Evolutionary conservation across 2,329 filamentous ascomycete genomes (phyloP).

Genomic region (Apiospora koreana): DNA sequence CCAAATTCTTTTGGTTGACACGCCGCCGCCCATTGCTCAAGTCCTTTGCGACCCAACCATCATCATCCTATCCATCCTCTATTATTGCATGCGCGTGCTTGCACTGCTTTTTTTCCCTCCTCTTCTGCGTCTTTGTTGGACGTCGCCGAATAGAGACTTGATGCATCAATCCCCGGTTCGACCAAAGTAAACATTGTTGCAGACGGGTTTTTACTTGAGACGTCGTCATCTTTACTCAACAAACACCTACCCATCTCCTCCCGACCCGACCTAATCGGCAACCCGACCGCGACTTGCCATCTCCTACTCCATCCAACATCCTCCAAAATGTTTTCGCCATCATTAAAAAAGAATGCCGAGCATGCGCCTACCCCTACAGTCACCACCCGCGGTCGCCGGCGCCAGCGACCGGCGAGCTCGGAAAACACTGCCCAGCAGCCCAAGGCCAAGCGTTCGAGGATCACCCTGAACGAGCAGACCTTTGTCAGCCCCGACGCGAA

Average conservation of each 20-base stretch:
- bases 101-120: background rate
- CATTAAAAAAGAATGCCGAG: conserved; percentile 48
- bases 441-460: conserved; percentile 64
- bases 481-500: conserved; percentile 52
- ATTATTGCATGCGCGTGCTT: background rate
- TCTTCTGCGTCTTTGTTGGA: conserved; percentile 13
- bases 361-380: conserved; percentile 15
- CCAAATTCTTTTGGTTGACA: background rate
- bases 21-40: background rate
- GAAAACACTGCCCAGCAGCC: conserved; percentile 58
- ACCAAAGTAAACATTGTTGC: conserved; percentile 19
- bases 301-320: conserved; percentile 16
- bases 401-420: conserved; percentile 59
- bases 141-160: conserved; percentile 24
- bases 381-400: conserved; percentile 58
- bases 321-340: conserved; percentile 60
- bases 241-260: conserved; percentile 11
- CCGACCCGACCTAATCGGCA: conserved; percentile 1
- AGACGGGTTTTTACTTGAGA: background rate
- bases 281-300: conserved; percentile 7
- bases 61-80: background rate
- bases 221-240: conserved; percentile 7
- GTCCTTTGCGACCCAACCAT: conserved; percentile 4
- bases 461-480: conserved; percentile 58
- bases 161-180: conserved; percentile 26